Conservation (phyloP, 2,329 filamentous ascomycete genomes). For the Fusarium subtropicale region DNA sequence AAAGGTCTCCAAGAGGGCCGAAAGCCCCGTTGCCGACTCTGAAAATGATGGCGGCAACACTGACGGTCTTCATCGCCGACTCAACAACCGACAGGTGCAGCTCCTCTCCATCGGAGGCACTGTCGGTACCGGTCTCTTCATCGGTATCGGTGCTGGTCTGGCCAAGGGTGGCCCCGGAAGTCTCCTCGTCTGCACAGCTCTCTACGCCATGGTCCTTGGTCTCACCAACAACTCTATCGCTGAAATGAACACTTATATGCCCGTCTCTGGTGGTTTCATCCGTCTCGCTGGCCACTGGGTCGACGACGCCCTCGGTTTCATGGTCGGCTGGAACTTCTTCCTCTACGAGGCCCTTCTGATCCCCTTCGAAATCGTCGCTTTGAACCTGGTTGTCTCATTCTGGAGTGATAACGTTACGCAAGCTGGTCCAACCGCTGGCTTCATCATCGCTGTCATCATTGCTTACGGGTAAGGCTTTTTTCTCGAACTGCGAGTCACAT, state of each 20-base stretch:
- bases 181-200: slow-evolving; percentile 36
- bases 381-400: slow-evolving; percentile 51
- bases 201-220: slow-evolving; percentile 37
- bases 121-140: slow-evolving; percentile 35
- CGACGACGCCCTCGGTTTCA: slow-evolving; percentile 39
- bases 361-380: slow-evolving; percentile 50
- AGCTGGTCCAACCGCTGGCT: slow-evolving; percentile 48
- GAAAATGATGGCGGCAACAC: slow-evolving; percentile 23
- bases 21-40: slow-evolving; percentile 7
- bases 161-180: slow-evolving; percentile 37
- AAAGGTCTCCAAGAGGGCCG: slow-evolving; percentile 30
- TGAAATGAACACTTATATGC: slow-evolving; percentile 43
- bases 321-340: slow-evolving; percentile 52
- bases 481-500: slow-evolving; percentile 20
- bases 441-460: slow-evolving; percentile 37
- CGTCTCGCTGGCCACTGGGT: slow-evolving; percentile 40
- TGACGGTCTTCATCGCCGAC: slow-evolving; percentile 38
- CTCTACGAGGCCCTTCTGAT: slow-evolving; percentile 50
- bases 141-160: slow-evolving; percentile 38
- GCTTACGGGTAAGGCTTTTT: slow-evolving; percentile 39
- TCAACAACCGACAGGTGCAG: slow-evolving; percentile 41
- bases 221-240: slow-evolving; percentile 43
- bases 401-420: slow-evolving; percentile 37
- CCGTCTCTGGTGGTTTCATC: slow-evolving; percentile 39
- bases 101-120: slow-evolving; percentile 38